Conservation (phyloP, 148 eudicot genomes). For the Chenopodium suecicum region DNA sequence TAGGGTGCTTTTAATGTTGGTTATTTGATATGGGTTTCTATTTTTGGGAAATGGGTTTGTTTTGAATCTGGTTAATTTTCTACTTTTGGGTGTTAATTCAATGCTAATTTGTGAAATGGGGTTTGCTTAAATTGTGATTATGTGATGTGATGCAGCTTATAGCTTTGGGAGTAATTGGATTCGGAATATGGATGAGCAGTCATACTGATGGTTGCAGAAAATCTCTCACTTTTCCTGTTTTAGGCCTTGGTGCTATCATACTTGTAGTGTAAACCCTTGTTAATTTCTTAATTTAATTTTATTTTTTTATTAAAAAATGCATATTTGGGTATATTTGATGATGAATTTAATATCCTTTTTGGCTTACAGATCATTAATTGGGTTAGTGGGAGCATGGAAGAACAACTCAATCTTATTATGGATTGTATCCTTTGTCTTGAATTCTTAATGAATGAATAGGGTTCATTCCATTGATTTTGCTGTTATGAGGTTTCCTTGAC, state of each 20-base stretch:
- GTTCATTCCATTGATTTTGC: neutral
- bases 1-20: neutral
- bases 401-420: conserved; percentile 76
- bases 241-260: conserved; percentile 80
- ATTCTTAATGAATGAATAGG: neutral
- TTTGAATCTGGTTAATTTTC: conserved; percentile 15
- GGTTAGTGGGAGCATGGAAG: conserved; percentile 90
- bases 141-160: conserved; percentile 57
- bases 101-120: neutral
- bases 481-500: conserved; percentile 25
- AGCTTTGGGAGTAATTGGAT: conserved; percentile 72
- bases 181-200: conserved; percentile 89
- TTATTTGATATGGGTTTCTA: conserved; percentile 18
- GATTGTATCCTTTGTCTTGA: conserved; percentile 68
- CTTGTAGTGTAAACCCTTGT: conserved; percentile 67
- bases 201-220: conserved; percentile 85
- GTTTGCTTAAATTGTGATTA: neutral
- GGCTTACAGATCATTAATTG: conserved; percentile 72
- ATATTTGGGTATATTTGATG: neutral
- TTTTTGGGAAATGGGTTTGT: conserved; percentile 26
- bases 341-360: neutral
- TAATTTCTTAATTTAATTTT: neutral
- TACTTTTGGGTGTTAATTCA: neutral
- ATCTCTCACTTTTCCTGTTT: conserved; percentile 88
- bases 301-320: neutral